A percentile compares a stretch with the other conserved stretches of the same genome.
Evolutionary conservation across 129 eudicot genomes (phyloP).

Genomic region (Solidago caesia): DNA sequence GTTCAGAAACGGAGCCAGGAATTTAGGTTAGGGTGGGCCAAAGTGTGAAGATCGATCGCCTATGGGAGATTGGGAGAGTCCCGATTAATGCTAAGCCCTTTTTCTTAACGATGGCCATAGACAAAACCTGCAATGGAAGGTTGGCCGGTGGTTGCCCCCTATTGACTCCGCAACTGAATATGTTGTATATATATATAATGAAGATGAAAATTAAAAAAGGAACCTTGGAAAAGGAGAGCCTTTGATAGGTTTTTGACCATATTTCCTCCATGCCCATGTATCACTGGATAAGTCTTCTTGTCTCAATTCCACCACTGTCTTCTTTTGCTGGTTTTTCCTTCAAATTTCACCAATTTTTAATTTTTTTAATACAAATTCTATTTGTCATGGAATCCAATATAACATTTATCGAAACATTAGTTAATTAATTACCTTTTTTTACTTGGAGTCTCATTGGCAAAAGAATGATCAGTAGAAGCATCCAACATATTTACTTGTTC

Average conservation of each 20-base stretch:
- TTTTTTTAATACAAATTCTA: background rate
- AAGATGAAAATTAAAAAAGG: background rate
- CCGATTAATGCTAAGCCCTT: no score
- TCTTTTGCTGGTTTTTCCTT: conserved; percentile 66
- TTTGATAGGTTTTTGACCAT: conserved; percentile 87
- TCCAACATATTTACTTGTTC: conserved; percentile 16
- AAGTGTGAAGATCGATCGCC: no score
- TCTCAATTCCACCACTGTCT: conserved; percentile 60
- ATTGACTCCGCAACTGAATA: background rate
- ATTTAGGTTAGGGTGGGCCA: no score
- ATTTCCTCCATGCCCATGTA: conserved; percentile 87
- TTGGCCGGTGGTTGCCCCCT: background rate
- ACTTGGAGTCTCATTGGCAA: conserved; percentile 30
- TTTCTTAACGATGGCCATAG: no score
- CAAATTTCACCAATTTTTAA: background rate
- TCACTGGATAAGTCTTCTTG: conserved; percentile 67
- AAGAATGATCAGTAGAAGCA: conserved; percentile 9
- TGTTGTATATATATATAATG: background rate
- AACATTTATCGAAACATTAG: background rate
- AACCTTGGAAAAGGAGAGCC: conserved; percentile 89
- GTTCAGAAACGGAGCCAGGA: no score
- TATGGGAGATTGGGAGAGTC: no score
- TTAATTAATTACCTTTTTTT: conserved; percentile 41
- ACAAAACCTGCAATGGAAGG: no score
- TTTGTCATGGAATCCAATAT: background rate